These are phyloP conservation scores for Chrysoporthe puriensis DNA, from an alignment of 2,329 filamentous ascomycete species.

Conservation along the genomic window DNA sequence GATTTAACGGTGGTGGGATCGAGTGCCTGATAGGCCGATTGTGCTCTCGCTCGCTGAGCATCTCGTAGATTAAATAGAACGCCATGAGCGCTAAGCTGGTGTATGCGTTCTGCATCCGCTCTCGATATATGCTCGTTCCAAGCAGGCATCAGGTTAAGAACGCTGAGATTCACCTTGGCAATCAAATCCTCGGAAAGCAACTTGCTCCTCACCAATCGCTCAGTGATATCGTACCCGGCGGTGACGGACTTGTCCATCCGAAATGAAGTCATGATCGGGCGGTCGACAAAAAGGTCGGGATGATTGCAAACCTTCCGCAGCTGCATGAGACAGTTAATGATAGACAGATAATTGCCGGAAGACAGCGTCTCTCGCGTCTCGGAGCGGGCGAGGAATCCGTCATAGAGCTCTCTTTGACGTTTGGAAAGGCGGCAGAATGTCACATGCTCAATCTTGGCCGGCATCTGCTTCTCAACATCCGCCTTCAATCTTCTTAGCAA, in stretches of 20 bases:
- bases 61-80: slow-evolving; percentile 73
- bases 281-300: slow-evolving; percentile 93
- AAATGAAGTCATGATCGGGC: slow-evolving; percentile 95
- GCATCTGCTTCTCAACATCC: slow-evolving; percentile 99
- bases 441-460: slow-evolving; percentile 95
- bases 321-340: slow-evolving; percentile 98
- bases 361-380: slow-evolving; percentile 88
- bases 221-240: slow-evolving; percentile 73
- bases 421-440: slow-evolving; percentile 95
- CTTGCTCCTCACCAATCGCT: slow-evolving; percentile 68
- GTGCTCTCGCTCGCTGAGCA: slow-evolving; percentile 66
- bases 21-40: slow-evolving; percentile 56
- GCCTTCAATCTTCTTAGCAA: slow-evolving; percentile 88
- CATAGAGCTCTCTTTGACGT: slow-evolving; percentile 91
- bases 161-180: slow-evolving; percentile 69
- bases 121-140: slow-evolving; percentile 68
- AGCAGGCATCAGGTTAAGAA: slow-evolving; percentile 78
- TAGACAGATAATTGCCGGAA: slow-evolving; percentile 94
- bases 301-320: slow-evolving; percentile 98
- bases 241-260: slow-evolving; percentile 82
- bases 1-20: slow-evolving; percentile 71
- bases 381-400: slow-evolving; percentile 89
- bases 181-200: slow-evolving; percentile 67
- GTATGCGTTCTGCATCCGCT: slow-evolving; percentile 56
- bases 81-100: slow-evolving; percentile 71